Evolutionary conservation across 78 protist species (phyloP).

Genomic region (Mastigamoeba balamuthi): DNA sequence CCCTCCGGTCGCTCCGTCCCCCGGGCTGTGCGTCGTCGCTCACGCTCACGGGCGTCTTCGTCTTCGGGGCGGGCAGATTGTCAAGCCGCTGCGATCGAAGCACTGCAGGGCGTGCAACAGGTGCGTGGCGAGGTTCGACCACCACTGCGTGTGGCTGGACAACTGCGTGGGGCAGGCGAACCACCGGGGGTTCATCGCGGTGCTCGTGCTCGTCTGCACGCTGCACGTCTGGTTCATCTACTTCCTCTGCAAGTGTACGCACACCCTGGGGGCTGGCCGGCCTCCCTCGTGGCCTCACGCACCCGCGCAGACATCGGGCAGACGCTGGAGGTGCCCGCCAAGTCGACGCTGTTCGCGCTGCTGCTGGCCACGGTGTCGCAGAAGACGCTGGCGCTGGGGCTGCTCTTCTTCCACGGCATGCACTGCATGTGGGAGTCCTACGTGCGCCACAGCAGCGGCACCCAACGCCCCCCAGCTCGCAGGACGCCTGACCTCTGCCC

Average conservation of each 20-base stretch:
- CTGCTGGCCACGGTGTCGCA: too few species aligned
- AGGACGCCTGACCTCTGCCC: too few species aligned
- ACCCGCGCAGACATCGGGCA: too few species aligned
- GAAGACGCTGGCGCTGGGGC: too few species aligned
- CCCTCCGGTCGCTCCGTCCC: too few species aligned
- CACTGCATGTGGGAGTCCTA: not conserved
- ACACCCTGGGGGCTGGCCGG: too few species aligned
- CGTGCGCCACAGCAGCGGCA: not conserved
- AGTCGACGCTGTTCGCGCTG: too few species aligned
- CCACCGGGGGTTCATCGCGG: constrained; percentile 17
- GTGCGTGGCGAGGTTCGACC: constrained; percentile 62
- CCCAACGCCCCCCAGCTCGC: too few species aligned
- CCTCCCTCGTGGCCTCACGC: too few species aligned
- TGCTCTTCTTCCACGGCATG: not conserved
- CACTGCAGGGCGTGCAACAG: constrained; percentile 54
- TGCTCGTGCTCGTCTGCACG: not conserved
- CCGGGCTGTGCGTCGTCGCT: not conserved
- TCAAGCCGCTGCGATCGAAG: constrained; percentile 46
- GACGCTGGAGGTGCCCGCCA: too few species aligned
- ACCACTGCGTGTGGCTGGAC: constrained; percentile 64
- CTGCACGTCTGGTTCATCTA: not conserved
- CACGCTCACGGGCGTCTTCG: not conserved
- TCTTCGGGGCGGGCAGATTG: not conserved
- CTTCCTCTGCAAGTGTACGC: not conserved
- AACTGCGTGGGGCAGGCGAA: constrained; percentile 61